A percentile compares a stretch with the other conserved stretches of the same genome.
Conservation (phyloP, 257 asterid genomes). For the Nicotiana knightiana region DNA sequence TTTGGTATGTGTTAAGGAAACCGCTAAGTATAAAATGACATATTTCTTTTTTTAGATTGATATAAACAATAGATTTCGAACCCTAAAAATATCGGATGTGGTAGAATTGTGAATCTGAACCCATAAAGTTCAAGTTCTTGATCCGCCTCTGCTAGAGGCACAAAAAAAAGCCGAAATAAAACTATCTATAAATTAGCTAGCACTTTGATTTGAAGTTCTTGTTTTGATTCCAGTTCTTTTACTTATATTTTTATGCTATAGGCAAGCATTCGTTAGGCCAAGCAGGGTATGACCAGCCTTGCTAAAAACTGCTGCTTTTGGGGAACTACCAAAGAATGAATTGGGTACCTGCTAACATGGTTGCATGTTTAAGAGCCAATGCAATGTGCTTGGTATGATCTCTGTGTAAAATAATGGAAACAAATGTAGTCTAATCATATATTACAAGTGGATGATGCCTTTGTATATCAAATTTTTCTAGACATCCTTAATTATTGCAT, state of each 20-base stretch:
- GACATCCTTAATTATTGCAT: not conserved
- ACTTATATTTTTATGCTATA: not conserved
- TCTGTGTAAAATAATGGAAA: not conserved
- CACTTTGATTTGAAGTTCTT: not conserved
- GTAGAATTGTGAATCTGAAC: not conserved
- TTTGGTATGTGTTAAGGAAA: not conserved
- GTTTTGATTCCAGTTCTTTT: not conserved
- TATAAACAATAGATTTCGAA: not conserved
- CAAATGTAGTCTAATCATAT: not conserved
- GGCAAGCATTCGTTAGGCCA: not conserved
- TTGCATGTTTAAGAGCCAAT: not conserved
- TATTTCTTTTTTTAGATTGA: no score
- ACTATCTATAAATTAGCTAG: not conserved
- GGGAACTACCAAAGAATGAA: not conserved
- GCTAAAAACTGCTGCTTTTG: not conserved
- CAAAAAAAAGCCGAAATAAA: not conserved
- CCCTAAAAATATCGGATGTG: not conserved
- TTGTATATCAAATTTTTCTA: not conserved
- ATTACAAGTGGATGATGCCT: not conserved
- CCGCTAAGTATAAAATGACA: not conserved
- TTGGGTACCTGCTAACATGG: not conserved
- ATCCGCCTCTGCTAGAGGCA: not conserved
- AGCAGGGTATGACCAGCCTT: not conserved
- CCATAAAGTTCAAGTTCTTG: not conserved
- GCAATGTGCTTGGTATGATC: not conserved